These are phyloP conservation scores for Neurospora crassa DNA, from an alignment of 2,329 filamentous ascomycete species.

Conservation along the genomic window DNA sequence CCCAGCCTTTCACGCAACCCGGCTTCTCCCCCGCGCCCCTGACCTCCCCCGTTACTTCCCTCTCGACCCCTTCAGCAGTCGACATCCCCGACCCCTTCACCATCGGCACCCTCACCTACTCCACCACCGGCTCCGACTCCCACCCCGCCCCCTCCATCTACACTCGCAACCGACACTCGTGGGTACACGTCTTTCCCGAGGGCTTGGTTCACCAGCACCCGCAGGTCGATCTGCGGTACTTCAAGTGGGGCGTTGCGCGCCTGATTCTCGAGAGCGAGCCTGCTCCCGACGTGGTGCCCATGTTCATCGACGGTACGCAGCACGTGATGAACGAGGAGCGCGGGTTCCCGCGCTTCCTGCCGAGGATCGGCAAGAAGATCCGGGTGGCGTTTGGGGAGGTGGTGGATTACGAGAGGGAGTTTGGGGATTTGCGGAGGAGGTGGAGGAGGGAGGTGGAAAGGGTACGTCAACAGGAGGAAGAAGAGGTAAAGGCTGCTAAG, in stretches of 20 bases:
- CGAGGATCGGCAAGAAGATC: slow-evolving; percentile 61
- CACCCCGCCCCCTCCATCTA: slow-evolving; percentile 67
- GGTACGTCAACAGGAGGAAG: slow-evolving; percentile 24
- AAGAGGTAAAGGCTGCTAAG: not conserved
- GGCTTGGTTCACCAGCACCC: slow-evolving; percentile 86
- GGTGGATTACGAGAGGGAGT: slow-evolving; percentile 62
- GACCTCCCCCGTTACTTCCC: slow-evolving; percentile 2
- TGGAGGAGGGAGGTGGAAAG: slow-evolving; percentile 48
- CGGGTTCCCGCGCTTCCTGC: slow-evolving; percentile 69
- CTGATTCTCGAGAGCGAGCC: slow-evolving; percentile 85
- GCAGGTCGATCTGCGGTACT: slow-evolving; percentile 76
- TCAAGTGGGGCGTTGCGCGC: slow-evolving; percentile 93
- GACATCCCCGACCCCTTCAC: slow-evolving; percentile 38
- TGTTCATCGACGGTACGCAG: slow-evolving; percentile 89
- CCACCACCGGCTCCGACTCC: slow-evolving; percentile 55
- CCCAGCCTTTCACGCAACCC: slow-evolving; percentile 34
- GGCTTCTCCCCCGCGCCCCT: slow-evolving; percentile 5
- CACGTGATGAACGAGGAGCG: slow-evolving; percentile 80
- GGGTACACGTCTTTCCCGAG: slow-evolving; percentile 95
- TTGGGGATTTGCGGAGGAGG: slow-evolving; percentile 64
- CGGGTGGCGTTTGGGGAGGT: slow-evolving; percentile 70
- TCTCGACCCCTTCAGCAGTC: slow-evolving; percentile 10
- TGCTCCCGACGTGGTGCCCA: slow-evolving; percentile 79
- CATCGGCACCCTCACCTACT: slow-evolving; percentile 40
- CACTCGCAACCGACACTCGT: slow-evolving; percentile 59